These are phyloP conservation scores for Orbilia javanica DNA, from an alignment of 2,329 filamentous ascomycete species.

Conservation along the genomic window DNA sequence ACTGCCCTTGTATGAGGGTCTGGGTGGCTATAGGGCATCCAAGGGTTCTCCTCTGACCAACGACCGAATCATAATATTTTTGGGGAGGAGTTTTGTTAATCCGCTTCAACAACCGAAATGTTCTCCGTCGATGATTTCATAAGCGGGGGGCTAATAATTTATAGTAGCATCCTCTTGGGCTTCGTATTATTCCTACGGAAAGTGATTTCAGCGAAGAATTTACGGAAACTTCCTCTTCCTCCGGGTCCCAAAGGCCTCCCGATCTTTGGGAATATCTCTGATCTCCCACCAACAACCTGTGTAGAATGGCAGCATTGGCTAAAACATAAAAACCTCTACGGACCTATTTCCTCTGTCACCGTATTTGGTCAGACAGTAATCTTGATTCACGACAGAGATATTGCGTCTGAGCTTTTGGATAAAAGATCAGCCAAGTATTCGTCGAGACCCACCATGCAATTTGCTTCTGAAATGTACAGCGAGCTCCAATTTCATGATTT, in stretches of 20 bases:
- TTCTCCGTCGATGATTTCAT: no score
- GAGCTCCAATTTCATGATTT: background rate
- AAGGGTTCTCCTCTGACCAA: no score
- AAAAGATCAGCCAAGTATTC: conserved; percentile 66
- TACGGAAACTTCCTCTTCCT: conserved; percentile 27
- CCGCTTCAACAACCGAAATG: no score
- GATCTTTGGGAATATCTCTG: conserved; percentile 64
- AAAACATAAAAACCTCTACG: conserved; percentile 64
- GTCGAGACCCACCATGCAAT: conserved; percentile 64
- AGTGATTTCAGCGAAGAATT: no score
- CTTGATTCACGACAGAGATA: conserved; percentile 65
- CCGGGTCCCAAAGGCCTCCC: conserved; percentile 51
- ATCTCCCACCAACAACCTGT: conserved; percentile 62
- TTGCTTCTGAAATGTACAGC: conserved; percentile 56
- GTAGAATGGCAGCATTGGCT: conserved; percentile 67
- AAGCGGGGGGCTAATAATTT: no score
- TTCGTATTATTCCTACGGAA: no score
- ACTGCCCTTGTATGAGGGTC: no score
- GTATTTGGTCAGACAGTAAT: conserved; percentile 66
- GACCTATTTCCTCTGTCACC: conserved; percentile 67
- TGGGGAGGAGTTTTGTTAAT: no score
- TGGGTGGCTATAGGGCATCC: no score
- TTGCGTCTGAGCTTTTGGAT: conserved; percentile 66
- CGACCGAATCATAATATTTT: no score
- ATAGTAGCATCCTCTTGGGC: no score